Conservation (phyloP, 2,329 filamentous ascomycete species). For the Cladosporium sp. region DNA sequence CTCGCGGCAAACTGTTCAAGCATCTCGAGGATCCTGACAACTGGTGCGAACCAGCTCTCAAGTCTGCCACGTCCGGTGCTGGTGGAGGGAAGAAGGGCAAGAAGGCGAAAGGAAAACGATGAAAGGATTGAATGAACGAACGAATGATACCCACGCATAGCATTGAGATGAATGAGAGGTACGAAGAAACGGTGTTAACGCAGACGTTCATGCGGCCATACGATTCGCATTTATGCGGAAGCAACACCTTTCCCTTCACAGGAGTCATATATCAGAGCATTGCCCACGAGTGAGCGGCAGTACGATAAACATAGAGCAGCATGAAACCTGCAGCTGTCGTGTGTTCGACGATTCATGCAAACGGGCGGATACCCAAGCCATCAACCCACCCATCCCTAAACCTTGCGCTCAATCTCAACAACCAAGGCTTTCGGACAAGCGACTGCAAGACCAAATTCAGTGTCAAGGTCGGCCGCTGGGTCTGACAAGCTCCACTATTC, state of each 20-base stretch:
- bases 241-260: too few species aligned
- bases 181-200: background rate
- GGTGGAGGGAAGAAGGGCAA: constrained; percentile 28
- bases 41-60: constrained; percentile 58
- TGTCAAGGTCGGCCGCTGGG: background rate
- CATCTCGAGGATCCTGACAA: constrained; percentile 63
- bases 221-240: too few species aligned
- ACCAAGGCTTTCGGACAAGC: background rate
- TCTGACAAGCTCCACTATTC: background rate
- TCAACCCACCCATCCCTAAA: background rate
- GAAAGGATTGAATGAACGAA: constrained; percentile 8
- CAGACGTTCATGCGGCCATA: too few species aligned
- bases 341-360: too few species aligned
- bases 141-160: constrained; percentile 5
- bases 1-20: constrained; percentile 67
- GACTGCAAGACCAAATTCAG: background rate
- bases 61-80: constrained; percentile 18
- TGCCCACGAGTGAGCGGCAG: too few species aligned
- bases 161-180: background rate
- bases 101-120: constrained; percentile 29
- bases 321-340: too few species aligned
- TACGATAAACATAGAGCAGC: too few species aligned
- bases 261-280: too few species aligned
- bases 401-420: background rate
- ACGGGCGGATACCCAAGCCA: too few species aligned